Base-by-base conservation (phyloP, 129 eudicot genomes). In the Helianthus tuberosus region DNA sequence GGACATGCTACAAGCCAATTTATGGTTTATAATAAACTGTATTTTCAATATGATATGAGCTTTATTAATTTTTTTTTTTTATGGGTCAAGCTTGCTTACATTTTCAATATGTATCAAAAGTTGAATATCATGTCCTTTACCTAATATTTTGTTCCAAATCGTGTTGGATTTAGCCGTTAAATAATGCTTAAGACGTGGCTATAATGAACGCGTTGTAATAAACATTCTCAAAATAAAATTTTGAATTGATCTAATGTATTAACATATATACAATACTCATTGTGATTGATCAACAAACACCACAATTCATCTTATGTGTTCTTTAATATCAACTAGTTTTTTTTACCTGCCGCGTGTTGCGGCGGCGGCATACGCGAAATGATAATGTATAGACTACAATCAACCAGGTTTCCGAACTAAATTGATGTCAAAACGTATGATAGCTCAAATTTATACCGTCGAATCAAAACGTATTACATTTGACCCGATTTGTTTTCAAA, bases 1-100 rank as follows among this genome's bases (percentile, higher is more conserved):
- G 81, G 81, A 60, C 55, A 69, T 59, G 17, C 70, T 77, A 16
- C 63, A 59, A 51, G 32, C 76, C 61, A 55, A 3, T 65, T 53
- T 62, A 11, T 48, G 39, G 79, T 41, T 66, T 75, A 23, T 25
- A 53, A 52, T 66, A 13, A 23, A 8, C 49, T 47, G 6, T 62
- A 62, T 48, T 23, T 47, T 46, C 43, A 27, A 62, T 61, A 48
- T 73, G 32, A 68, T 51, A 25, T 13, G 11, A 57, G 41, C 3
- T 67, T 68, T 15, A 11, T 66, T 52, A n/a, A 52, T 32, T 59
- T 23, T 74, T 27, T 7, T 74, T 15, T 59, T 59, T 71, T 76
- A 63, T 75, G 75, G 52, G 46, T 48, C 65, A 38, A 48, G 11
- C 11, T 57, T 15, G 25, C 8, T 50, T 58, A 46, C 27, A 25